Base-by-base conservation (phyloP, 805 yeast species). In the Teunomyces cretensis region DNA sequence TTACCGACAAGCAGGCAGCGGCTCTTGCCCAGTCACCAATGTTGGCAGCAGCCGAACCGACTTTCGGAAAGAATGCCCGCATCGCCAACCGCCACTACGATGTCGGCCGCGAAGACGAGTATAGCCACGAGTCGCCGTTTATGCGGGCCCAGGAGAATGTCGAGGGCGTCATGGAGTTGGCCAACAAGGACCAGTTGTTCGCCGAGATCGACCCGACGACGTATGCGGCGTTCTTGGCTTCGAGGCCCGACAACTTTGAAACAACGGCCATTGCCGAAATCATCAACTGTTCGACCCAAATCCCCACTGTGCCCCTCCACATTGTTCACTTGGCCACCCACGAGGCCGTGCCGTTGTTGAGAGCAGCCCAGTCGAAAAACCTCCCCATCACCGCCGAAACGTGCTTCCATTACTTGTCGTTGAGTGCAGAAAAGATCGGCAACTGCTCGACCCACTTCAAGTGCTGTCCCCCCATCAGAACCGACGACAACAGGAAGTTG, bases 381-480 rank as follows among this genome's bases (percentile, higher is more conserved):
- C 65, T 86, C 39, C 88, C 87, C 27, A 73, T 91, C 42, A 72
- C 94, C 0, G 96, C 90, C 1, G 98, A 91, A 63, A 92, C 98
- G 0, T 91, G 98, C 64, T 91, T 90, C 79, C 98, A 91, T 62
- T 91, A 91, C 64, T 72, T 91, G 43, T 78, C 92, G 2, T 72
- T 91, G 36, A 74, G 77, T 2, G 87, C 96, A 2, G 97, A 91
- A 59, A 72, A 74, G 17, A 88, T 91, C 44, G 83, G 89, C 14
- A 78, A 82, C 55, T 80, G 88, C 42, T 81, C 84, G 11, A 91
- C 97, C 4, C 88, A 84, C 57, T 88, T 78, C 76, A 91, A 91
- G 66, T 92, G 97, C 61, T 92, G 97, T 63, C 98, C 98, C 1
- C 98, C 98, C 2, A 91, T 91, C 53, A 74, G 98, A 49, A 72